phyloP scores from a whole-genome alignment of 352 stramenopile species.

The Pythium sukuiense region DNA sequence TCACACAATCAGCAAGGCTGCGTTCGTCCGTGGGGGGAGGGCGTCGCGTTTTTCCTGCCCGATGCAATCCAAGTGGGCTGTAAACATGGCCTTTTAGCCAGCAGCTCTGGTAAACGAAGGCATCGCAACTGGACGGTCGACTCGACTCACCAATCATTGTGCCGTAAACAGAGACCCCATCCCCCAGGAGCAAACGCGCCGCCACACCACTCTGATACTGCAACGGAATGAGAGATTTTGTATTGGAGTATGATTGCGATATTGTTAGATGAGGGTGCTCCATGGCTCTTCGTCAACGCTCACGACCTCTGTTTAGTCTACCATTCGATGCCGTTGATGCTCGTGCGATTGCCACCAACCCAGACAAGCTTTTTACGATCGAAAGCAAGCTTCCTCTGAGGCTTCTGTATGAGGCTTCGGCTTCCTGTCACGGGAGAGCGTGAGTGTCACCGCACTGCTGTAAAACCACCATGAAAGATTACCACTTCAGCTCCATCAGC shows the following conservation, averaged over 20 bases:
- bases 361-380: neutral
- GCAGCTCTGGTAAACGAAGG: neutral
- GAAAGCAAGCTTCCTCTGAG: too few species aligned
- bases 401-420: too few species aligned
- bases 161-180: slow-evolving; percentile 4
- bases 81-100: slow-evolving; percentile 5
- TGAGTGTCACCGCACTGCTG: too few species aligned
- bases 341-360: slow-evolving; percentile 10
- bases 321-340: neutral
- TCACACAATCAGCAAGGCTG: neutral
- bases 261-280: slow-evolving; percentile 3
- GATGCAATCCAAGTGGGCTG: neutral
- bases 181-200: neutral
- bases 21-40: too few species aligned
- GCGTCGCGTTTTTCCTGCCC: neutral
- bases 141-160: slow-evolving; percentile 21
- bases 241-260: neutral
- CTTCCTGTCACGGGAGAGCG: too few species aligned
- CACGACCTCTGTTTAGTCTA: slow-evolving; percentile 20
- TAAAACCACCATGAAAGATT: too few species aligned
- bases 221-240: neutral
- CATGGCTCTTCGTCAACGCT: slow-evolving; percentile 5
- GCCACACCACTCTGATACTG: neutral
- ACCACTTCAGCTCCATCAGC: too few species aligned
- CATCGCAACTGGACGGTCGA: neutral